Base-by-base conservation (phyloP, 83 land plant species). In the Picea abies region DNA sequence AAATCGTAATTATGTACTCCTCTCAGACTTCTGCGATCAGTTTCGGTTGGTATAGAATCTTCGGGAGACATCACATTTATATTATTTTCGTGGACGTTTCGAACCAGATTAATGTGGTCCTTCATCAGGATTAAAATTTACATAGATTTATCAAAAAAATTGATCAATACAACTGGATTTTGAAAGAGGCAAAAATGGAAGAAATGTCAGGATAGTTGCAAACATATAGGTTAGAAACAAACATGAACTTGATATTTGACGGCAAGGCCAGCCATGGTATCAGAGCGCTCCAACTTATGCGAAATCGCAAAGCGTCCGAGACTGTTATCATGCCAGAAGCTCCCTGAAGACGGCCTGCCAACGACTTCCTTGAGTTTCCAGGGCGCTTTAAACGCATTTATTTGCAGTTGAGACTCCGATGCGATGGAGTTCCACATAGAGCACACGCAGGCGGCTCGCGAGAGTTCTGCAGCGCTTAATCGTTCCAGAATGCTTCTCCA, bases 241-340 rank as follows among this genome's bases (percentile, higher is more conserved):
- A 96, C 99, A 93, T 97, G 99, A 63, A 97, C 98, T 56, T 90
- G 80, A 76, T 93, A 97, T 86, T 91, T 95, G 66, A 97, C 89
- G 44, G 99, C 99, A 70, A 97, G 93, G 60, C 95, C 88, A 49
- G 99, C 88, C 10, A 95, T 88, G 52, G 90, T 83, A 56, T 97
- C 99, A n/a, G 92, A 93, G 5, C 94, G 84, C 62, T 70, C 68
- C 32, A 95, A 61, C 0, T 89, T 81, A 76, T 97, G 99, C 8
- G 99, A 97, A 37, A 97, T 92, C 14, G 98, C 99, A 84, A 97
- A 95, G 60, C 86, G 85, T 4, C 83, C 81, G 56, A 96, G 83
- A 8, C 86, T n/a, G 25, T 76, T 82, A 22, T 88, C 92, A 52
- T 92, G 91, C 98, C 96, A 97, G 86, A 95, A 97, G 80, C 84